A percentile compares a stretch with the other conserved stretches of the same genome.
Evolutionary conservation across 148 eudicot species (phyloP).

Genomic region (Fagopyrum tataricum): DNA sequence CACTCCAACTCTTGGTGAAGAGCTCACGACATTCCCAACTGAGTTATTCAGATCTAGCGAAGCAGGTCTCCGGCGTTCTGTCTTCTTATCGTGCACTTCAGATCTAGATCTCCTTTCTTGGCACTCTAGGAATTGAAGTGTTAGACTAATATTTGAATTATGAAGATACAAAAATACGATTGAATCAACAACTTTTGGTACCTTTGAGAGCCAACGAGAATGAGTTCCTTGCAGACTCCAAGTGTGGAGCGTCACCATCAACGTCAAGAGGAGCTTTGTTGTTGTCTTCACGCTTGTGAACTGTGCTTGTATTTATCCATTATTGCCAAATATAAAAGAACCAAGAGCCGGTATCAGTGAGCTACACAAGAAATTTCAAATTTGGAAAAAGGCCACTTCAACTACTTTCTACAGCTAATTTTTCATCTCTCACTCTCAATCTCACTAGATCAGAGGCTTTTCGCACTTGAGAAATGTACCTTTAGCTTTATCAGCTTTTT

Average conservation of each 20-base stretch:
- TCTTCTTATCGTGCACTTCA: constrained; percentile 38
- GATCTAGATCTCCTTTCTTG: constrained; percentile 74
- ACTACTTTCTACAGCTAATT: background rate
- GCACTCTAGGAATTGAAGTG: constrained; percentile 44
- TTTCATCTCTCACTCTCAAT: background rate
- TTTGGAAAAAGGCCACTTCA: constrained; percentile 8
- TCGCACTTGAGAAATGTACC: constrained; percentile 30
- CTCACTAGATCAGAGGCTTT: constrained; percentile 1
- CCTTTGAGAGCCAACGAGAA: constrained; percentile 83
- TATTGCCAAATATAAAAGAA: constrained; percentile 4
- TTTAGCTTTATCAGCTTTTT: constrained; percentile 61
- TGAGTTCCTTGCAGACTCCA: constrained; percentile 73
- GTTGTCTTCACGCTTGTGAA: constrained; percentile 35
- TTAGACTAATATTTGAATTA: background rate
- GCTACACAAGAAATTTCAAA: constrained; percentile 4
- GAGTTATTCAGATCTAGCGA: constrained; percentile 65
- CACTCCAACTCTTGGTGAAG: constrained; percentile 55
- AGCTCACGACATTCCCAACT: constrained; percentile 29
- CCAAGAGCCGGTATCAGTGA: constrained; percentile 7
- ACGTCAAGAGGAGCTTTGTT: constrained; percentile 17
- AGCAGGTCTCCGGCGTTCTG: constrained; percentile 56
- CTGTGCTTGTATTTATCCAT: constrained; percentile 23
- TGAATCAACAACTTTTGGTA: constrained; percentile 14
- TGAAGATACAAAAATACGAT: background rate
- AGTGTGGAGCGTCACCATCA: constrained; percentile 27